Evolutionary conservation across 495 filamentous ascomycete species (phyloP).

Genomic region (Thozetella sp.): DNA sequence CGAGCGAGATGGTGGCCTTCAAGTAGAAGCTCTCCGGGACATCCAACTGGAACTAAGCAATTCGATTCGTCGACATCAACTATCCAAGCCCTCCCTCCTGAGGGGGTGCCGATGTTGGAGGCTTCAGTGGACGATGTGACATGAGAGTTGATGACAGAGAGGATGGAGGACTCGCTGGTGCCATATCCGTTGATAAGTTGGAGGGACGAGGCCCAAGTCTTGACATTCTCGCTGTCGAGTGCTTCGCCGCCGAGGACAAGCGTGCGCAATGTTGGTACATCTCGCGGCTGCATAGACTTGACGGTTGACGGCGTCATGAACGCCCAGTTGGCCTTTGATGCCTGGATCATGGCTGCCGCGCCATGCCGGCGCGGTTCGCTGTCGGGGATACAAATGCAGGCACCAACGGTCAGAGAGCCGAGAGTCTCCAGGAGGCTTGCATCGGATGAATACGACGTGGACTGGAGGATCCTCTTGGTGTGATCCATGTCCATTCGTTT

Average conservation of each 20-base stretch:
- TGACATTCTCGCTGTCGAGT: not conserved
- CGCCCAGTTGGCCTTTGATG: too few species aligned
- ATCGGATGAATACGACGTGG: not conserved
- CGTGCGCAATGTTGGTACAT: not conserved
- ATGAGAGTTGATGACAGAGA: not conserved
- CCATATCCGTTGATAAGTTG: not conserved
- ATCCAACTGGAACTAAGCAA: not conserved
- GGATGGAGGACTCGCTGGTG: not conserved
- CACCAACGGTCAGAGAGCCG: not conserved
- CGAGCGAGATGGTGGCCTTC: too few species aligned
- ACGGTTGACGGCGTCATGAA: not conserved
- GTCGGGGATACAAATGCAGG: not conserved
- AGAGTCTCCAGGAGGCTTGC: not conserved
- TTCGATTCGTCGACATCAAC: not conserved
- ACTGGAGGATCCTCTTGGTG: not conserved
- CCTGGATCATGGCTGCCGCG: too few species aligned
- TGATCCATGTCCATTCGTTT: not conserved
- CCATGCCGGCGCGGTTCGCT: too few species aligned
- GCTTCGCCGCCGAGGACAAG: not conserved
- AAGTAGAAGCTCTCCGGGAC: not conserved
- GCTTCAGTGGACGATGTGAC: not conserved
- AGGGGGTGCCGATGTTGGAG: not conserved
- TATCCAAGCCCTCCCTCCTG: not conserved
- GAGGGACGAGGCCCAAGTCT: not conserved
- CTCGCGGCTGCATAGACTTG: not conserved